These are phyloP conservation scores for Coemansia sp. DNA, from an alignment of 192 early-diverging fungal genomes.

Conservation along the genomic window DNA sequence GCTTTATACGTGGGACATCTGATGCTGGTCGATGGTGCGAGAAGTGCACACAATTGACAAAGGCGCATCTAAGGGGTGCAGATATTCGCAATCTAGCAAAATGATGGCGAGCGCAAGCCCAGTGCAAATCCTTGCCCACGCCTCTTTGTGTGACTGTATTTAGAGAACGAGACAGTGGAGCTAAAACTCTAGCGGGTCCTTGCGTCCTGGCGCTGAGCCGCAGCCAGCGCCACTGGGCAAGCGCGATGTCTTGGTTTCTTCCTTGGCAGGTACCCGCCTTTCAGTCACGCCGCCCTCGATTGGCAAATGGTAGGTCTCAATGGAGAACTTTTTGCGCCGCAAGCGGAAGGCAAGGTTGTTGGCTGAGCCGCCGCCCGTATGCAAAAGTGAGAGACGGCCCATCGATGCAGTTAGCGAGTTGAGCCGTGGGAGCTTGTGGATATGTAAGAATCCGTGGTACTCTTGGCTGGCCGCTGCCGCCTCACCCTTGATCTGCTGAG, in stretches of 20 bases:
- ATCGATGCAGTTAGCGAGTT: slow-evolving; percentile 74
- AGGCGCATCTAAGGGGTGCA: neutral
- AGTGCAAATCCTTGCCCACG: neutral
- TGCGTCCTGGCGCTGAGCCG: slow-evolving; percentile 49
- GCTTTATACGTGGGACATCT: neutral
- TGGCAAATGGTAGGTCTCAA: slow-evolving; percentile 93
- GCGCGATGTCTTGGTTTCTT: slow-evolving; percentile 17
- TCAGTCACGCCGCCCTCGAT: slow-evolving; percentile 85
- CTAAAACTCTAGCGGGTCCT: slow-evolving; percentile 59
- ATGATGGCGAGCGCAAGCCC: neutral
- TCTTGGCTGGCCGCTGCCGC: slow-evolving; percentile 62
- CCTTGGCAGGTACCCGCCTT: slow-evolving; percentile 52
- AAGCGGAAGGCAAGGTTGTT: slow-evolving; percentile 88
- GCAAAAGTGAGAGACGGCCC: slow-evolving; percentile 68
- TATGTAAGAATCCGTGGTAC: slow-evolving; percentile 89
- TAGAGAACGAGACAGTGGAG: no score
- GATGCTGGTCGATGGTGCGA: slow-evolving; percentile 18
- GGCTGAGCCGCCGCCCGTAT: slow-evolving; percentile 54
- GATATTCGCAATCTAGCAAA: neutral
- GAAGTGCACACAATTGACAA: slow-evolving; percentile 5
- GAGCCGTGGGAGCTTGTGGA: slow-evolving; percentile 76
- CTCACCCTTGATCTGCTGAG: slow-evolving; percentile 56
- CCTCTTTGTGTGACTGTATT: neutral
- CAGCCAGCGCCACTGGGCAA: slow-evolving; percentile 36
- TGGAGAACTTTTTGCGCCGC: slow-evolving; percentile 84